phyloP scores from a whole-genome alignment of 2,329 filamentous ascomycete species.

The Fusarium continuum region DNA sequence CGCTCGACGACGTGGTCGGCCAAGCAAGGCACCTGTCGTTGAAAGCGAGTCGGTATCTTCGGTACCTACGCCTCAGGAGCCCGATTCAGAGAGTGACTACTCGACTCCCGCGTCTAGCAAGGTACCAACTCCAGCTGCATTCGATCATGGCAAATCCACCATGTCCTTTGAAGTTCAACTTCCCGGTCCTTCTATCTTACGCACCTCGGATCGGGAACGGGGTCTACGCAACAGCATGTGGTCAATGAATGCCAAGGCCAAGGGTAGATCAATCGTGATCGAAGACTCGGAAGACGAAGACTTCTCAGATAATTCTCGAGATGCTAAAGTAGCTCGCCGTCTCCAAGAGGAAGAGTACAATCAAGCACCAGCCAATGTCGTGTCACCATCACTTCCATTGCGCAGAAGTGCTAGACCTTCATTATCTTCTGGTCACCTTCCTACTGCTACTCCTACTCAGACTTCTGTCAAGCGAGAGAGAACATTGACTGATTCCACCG shows the following conservation, averaged over 20 bases:
- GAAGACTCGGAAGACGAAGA: slow-evolving; percentile 53
- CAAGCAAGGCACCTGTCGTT: slow-evolving; percentile 25
- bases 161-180: slow-evolving; percentile 46
- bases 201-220: slow-evolving; percentile 42
- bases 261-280: slow-evolving; percentile 52
- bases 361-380: slow-evolving; percentile 6
- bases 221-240: slow-evolving; percentile 55
- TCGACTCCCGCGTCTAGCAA: slow-evolving; percentile 52
- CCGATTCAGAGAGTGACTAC: slow-evolving; percentile 46
- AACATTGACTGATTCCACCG: slow-evolving; percentile 31
- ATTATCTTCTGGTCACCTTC: background rate
- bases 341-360: slow-evolving; percentile 49
- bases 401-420: slow-evolving; percentile 28
- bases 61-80: slow-evolving; percentile 44
- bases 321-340: slow-evolving; percentile 47
- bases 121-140: slow-evolving; percentile 47
- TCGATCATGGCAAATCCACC: slow-evolving; percentile 32
- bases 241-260: slow-evolving; percentile 59
- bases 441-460: slow-evolving; percentile 9
- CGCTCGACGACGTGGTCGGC: slow-evolving; percentile 29
- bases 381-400: slow-evolving; percentile 6
- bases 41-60: slow-evolving; percentile 48
- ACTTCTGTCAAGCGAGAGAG: slow-evolving; percentile 40
- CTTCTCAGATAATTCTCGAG: slow-evolving; percentile 37
- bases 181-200: slow-evolving; percentile 31